These are phyloP conservation scores for Avena atlantica DNA, from an alignment of 176 grass and related monocot species.

Conservation along the genomic window DNA sequence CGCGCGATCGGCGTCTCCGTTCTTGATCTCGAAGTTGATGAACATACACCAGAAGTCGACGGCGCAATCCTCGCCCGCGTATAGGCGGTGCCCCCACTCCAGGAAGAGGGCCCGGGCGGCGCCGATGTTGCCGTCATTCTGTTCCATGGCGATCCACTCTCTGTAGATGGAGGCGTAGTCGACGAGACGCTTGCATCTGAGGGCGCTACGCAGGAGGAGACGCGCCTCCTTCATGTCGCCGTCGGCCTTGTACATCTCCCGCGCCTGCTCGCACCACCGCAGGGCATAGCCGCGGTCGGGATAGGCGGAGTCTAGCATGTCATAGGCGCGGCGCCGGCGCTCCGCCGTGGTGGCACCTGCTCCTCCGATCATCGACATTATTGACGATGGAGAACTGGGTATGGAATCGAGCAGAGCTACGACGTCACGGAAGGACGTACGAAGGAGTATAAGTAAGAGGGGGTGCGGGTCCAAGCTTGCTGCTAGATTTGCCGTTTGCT, in stretches of 20 bases:
- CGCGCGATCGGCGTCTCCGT: not conserved
- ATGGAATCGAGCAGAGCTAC: too few species aligned
- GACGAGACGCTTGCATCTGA: not conserved
- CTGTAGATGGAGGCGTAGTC: constrained; percentile 25
- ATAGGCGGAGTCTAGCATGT: not conserved
- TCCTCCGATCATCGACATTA: too few species aligned
- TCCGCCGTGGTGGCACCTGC: not conserved
- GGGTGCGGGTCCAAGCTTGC: too few species aligned
- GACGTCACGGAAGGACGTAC: too few species aligned
- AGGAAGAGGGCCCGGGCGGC: not conserved
- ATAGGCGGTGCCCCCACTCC: not conserved
- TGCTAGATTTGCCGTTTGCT: too few species aligned
- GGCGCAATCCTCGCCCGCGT: not conserved
- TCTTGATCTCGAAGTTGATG: constrained; percentile 11
- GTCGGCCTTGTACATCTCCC: not conserved
- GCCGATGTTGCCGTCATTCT: not conserved
- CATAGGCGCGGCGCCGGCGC: not conserved
- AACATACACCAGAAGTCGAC: constrained; percentile 29
- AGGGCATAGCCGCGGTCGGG: not conserved
- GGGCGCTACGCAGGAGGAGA: not conserved
- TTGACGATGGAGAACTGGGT: too few species aligned
- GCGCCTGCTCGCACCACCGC: not conserved
- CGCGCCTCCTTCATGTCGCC: not conserved
- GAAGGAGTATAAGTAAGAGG: too few species aligned
- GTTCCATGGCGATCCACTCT: constrained; percentile 30